Conservation (phyloP, 1,284 basidiomycete species). For the Pseudomicrostroma phylloplanum region DNA sequence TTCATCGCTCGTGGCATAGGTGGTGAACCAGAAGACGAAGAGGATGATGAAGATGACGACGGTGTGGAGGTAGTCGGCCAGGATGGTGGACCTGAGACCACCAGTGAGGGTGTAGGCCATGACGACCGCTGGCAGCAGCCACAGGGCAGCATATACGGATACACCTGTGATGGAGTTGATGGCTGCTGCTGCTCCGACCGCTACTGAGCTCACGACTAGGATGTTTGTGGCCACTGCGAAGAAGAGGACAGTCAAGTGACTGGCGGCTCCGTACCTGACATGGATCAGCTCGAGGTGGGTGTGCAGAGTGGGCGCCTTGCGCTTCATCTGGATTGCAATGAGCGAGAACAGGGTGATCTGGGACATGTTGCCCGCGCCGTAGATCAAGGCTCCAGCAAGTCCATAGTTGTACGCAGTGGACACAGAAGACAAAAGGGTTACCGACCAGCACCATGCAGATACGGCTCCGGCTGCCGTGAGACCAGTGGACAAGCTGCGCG, state of each 20-base stretch:
- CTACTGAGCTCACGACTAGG: conserved; percentile 32
- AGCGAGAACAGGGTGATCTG: conserved; percentile 38
- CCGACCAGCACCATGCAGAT: conserved; percentile 25
- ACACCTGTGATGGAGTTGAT: conserved; percentile 40
- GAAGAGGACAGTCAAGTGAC: conserved; percentile 39
- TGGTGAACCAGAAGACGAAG: conserved; percentile 30
- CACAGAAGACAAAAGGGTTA: conserved; percentile 29
- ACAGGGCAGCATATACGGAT: conserved; percentile 32
- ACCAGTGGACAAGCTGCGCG: conserved; percentile 34
- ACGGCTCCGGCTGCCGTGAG: conserved; percentile 39
- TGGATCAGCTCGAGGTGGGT: conserved; percentile 40
- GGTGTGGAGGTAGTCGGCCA: conserved; percentile 43
- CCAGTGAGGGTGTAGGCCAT: conserved; percentile 37
- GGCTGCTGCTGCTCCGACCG: conserved; percentile 34
- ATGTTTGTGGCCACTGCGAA: conserved; percentile 43
- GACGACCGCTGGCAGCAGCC: conserved; percentile 33
- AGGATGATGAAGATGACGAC: conserved; percentile 43
- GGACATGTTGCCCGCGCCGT: conserved; percentile 36
- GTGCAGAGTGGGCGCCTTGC: conserved; percentile 33
- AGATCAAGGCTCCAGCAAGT: conserved; percentile 38
- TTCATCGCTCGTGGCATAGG: conserved; percentile 32
- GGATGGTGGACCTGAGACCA: conserved; percentile 29
- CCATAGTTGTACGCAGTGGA: conserved; percentile 43
- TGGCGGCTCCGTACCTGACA: conserved; percentile 29
- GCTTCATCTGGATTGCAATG: conserved; percentile 40